phyloP scores from a whole-genome alignment of 495 filamentous ascomycete species.

The Neurospora intermedia region DNA sequence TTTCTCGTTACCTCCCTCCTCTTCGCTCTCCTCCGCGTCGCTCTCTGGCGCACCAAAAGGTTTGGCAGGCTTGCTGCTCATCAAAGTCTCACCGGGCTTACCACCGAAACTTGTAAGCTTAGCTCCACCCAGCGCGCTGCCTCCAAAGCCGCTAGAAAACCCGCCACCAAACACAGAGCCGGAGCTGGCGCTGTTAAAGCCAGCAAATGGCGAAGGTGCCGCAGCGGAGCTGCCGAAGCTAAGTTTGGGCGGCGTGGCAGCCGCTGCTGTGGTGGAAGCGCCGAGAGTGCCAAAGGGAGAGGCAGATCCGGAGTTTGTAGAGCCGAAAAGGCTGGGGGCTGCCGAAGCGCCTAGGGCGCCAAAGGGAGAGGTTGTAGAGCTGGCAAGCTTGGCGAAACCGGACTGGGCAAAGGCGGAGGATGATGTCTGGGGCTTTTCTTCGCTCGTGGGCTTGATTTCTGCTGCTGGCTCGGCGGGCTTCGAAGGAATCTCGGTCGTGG shows the following conservation, averaged over 20 bases:
- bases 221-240: constrained; percentile 20
- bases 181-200: constrained; percentile 4
- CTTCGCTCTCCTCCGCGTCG: constrained; percentile 42
- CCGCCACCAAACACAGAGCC: constrained; percentile 18
- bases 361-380: constrained; percentile 35
- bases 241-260: constrained; percentile 22
- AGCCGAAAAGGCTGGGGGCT: constrained; percentile 31
- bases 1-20: constrained; percentile 21
- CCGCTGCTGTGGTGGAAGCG: constrained; percentile 20
- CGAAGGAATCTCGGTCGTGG: constrained; percentile 6
- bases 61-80: constrained; percentile 48
- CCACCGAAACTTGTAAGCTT: constrained; percentile 55
- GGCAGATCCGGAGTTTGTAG: constrained; percentile 13
- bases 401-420: constrained; percentile 35
- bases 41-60: constrained; percentile 62
- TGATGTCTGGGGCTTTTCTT: constrained; percentile 21
- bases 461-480: not conserved
- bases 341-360: constrained; percentile 18
- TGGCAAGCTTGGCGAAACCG: constrained; percentile 40
- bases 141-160: constrained; percentile 43
- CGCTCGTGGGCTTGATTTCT: constrained; percentile 3
- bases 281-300: constrained; percentile 28
- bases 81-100: constrained; percentile 46
- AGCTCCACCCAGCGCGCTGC: constrained; percentile 39
- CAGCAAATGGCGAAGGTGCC: constrained; percentile 18